phyloP scores from a whole-genome alignment of 1,284 basidiomycete genomes.

The Ceratobasidium sp. region DNA sequence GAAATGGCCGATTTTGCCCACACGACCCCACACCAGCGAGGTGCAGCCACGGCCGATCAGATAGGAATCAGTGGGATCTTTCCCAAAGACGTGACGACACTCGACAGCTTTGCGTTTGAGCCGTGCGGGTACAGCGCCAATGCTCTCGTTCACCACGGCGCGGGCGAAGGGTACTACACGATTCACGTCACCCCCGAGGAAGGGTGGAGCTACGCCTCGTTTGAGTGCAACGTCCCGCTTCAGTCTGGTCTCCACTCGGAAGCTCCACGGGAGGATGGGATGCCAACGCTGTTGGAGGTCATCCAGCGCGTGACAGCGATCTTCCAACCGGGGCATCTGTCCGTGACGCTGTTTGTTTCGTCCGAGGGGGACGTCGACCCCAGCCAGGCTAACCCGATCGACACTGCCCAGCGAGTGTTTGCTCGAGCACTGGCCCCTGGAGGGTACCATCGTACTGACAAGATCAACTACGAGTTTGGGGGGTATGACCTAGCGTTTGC shows the following conservation, averaged over 20 bases:
- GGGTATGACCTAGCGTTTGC: slow-evolving; percentile 95
- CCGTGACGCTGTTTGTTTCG: slow-evolving; percentile 92
- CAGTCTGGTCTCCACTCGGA: slow-evolving; percentile 49
- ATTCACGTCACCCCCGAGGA: slow-evolving; percentile 99
- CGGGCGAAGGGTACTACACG: slow-evolving; percentile 85
- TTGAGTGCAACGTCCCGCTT: slow-evolving; percentile 97
- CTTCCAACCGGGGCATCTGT: slow-evolving; percentile 90
- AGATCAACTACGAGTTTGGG: slow-evolving; percentile 98
- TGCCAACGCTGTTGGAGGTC: slow-evolving; percentile 82
- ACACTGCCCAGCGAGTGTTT: slow-evolving; percentile 48
- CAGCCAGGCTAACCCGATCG: slow-evolving; percentile 42
- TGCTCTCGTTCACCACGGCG: slow-evolving; percentile 78
- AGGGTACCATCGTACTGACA: slow-evolving; percentile 83
- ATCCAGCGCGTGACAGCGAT: slow-evolving; percentile 90
- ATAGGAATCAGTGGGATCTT: slow-evolving; percentile 91
- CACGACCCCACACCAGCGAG: slow-evolving; percentile 68
- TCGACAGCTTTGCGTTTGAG: slow-evolving; percentile 94
- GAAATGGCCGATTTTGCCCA: not conserved
- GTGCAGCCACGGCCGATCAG: slow-evolving; percentile 71
- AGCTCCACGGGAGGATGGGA: slow-evolving; percentile 55
- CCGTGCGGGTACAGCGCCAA: slow-evolving; percentile 99
- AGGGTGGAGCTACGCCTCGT: slow-evolving; percentile 97
- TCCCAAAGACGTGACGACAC: slow-evolving; percentile 76
- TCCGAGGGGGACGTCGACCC: slow-evolving; percentile 56
- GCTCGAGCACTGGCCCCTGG: slow-evolving; percentile 48